A percentile compares a stretch with the other conserved stretches of the same genome.
Conservation (phyloP, 441 rosid species). For the Hura crepitans region DNA sequence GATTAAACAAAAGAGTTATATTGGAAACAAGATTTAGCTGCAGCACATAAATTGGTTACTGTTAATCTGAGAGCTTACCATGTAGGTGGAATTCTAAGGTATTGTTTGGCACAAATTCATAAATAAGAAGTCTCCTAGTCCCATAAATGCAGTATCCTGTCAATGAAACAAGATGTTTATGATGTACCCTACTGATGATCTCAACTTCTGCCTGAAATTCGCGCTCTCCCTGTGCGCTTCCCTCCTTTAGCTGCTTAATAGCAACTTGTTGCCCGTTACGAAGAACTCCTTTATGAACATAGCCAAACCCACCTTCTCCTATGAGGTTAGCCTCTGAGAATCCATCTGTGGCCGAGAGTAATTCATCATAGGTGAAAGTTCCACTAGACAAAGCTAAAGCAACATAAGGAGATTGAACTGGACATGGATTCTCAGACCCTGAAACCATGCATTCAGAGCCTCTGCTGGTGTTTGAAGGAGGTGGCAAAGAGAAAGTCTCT, state of each 20-base stretch:
- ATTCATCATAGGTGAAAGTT: slow-evolving; percentile 62
- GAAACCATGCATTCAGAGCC: slow-evolving; percentile 45
- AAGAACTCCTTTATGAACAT: slow-evolving; percentile 76
- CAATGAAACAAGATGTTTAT: slow-evolving; percentile 80
- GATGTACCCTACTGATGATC: slow-evolving; percentile 81
- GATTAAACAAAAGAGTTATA: background rate
- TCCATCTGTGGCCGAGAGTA: slow-evolving; percentile 69
- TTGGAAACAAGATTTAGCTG: background rate
- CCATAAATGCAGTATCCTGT: slow-evolving; percentile 77
- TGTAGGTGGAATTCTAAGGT: slow-evolving; percentile 81
- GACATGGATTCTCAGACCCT: slow-evolving; percentile 40
- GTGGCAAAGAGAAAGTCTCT: slow-evolving; percentile 30
- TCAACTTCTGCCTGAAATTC: slow-evolving; percentile 90
- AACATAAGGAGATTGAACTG: slow-evolving; percentile 54
- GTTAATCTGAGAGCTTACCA: slow-evolving; percentile 33
- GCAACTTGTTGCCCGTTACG: slow-evolving; percentile 83
- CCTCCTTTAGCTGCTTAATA: slow-evolving; percentile 71
- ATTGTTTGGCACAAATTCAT: slow-evolving; percentile 86
- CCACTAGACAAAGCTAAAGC: slow-evolving; percentile 50
- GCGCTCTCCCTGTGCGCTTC: slow-evolving; percentile 86
- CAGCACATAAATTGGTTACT: background rate
- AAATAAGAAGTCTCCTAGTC: slow-evolving; percentile 64
- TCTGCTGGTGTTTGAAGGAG: slow-evolving; percentile 53
- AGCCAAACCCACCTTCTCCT: slow-evolving; percentile 94
- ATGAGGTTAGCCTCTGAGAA: slow-evolving; percentile 79